phyloP scores from a whole-genome alignment of 257 asterid genomes.

The Galeopsis tetrahit region DNA sequence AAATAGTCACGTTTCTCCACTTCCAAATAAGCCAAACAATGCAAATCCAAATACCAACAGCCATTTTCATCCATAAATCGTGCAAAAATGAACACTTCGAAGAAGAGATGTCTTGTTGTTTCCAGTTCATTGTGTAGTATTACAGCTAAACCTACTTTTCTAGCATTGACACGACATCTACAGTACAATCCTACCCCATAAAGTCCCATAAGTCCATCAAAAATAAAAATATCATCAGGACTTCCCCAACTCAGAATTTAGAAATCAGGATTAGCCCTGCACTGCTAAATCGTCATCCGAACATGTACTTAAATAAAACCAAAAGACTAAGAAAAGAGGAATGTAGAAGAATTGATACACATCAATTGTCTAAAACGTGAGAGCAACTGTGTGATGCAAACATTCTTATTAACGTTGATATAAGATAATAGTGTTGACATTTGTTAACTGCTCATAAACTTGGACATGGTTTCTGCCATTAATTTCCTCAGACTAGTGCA shows the following conservation, averaged over 20 bases:
- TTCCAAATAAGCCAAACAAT: no score
- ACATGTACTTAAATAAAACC: neutral
- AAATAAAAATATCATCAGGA: neutral
- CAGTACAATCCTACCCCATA: neutral
- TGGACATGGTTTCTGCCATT: neutral
- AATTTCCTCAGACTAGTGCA: constrained; percentile 13
- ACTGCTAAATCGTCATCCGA: neutral
- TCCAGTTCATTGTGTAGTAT: neutral
- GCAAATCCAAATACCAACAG: no score
- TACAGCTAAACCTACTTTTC: neutral
- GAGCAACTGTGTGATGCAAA: constrained; percentile 21
- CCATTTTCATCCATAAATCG: no score
- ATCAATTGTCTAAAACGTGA: constrained; percentile 16
- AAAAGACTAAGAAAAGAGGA: constrained; percentile 11
- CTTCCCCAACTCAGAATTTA: neutral
- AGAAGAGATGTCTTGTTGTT: no score
- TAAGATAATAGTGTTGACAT: neutral
- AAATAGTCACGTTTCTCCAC: no score
- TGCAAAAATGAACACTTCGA: no score
- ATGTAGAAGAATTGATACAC: constrained; percentile 8
- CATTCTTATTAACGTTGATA: neutral
- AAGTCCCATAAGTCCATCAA: neutral
- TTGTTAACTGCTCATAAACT: constrained; percentile 4
- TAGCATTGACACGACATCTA: neutral
- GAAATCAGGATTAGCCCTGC: neutral